Conservation (phyloP, 352 stramenopile species). For the Pilasporangium apinafurcum region DNA sequence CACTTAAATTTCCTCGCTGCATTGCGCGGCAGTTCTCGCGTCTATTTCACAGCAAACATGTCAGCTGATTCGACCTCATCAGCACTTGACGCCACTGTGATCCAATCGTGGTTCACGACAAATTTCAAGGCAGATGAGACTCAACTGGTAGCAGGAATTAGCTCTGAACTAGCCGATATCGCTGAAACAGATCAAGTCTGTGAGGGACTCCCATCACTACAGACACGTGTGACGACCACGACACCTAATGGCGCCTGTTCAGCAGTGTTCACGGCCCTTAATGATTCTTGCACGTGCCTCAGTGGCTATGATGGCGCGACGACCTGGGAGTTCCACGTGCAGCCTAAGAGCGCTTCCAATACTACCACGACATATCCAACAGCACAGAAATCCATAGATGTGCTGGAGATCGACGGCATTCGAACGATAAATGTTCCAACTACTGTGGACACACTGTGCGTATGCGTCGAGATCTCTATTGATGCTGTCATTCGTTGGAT, state of each 20-base stretch:
- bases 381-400: conserved; percentile 5
- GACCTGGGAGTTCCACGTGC: conserved; percentile 16
- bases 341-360: conserved; percentile 1
- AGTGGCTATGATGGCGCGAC: conserved; percentile 16
- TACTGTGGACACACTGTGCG: conserved; percentile 18
- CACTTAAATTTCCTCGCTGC: too few species aligned
- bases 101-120: conserved; percentile 23
- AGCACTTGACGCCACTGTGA: too few species aligned
- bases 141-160: conserved; percentile 18
- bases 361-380: conserved; percentile 4
- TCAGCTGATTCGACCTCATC: too few species aligned
- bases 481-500: not conserved
- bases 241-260: conserved; percentile 26
- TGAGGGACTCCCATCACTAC: conserved; percentile 15
- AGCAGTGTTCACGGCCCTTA: conserved; percentile 20
- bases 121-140: conserved; percentile 27
- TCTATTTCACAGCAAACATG: too few species aligned
- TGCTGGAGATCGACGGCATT: conserved; percentile 15
- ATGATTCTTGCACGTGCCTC: conserved; percentile 33
- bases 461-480: not conserved
- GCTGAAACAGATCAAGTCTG: conserved; percentile 15
- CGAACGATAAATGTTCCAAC: conserved; percentile 18
- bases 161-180: not conserved
- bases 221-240: conserved; percentile 18
- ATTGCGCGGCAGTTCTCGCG: too few species aligned